Percentiles rank a stretch among this genome's conserved stretches.
Conservation (phyloP, 2,329 filamentous ascomycete species). For the Ceratocystis destructans region DNA sequence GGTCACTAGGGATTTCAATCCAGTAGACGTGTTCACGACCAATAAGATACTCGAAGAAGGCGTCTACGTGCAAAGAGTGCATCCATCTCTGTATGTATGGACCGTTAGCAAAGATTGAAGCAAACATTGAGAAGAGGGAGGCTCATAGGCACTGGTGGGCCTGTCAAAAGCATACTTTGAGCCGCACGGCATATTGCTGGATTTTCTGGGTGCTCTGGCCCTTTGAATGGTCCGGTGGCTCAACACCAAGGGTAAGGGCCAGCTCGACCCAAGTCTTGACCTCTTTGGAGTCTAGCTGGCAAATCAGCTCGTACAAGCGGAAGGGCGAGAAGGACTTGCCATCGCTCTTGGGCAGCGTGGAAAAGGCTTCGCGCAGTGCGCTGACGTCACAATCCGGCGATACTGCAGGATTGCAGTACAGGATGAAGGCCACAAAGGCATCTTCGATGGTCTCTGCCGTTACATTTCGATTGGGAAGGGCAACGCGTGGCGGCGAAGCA, state of each 20-base stretch:
- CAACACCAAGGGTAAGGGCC: slow-evolving; percentile 74
- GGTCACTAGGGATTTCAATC: slow-evolving; percentile 54
- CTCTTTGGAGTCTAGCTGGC: slow-evolving; percentile 63
- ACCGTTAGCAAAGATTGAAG: neutral
- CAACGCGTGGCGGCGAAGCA: neutral
- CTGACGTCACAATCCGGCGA: slow-evolving; percentile 50
- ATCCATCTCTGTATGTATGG: slow-evolving; percentile 60
- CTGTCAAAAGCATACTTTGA: slow-evolving; percentile 50
- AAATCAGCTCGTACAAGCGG: slow-evolving; percentile 62
- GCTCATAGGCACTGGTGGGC: neutral
- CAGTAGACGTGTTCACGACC: slow-evolving; percentile 56
- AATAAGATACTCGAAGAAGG: slow-evolving; percentile 83
- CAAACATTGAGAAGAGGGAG: too few relatives aligned
- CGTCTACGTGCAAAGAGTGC: slow-evolving; percentile 89
- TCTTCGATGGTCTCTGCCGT: slow-evolving; percentile 61
- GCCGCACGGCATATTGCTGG: slow-evolving; percentile 80
- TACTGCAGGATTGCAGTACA: slow-evolving; percentile 81
- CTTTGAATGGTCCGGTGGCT: slow-evolving; percentile 66
- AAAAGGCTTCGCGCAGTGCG: slow-evolving; percentile 61
- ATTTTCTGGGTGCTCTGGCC: slow-evolving; percentile 87
- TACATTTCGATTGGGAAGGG: slow-evolving; percentile 33
- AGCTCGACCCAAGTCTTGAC: slow-evolving; percentile 89
- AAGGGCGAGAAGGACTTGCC: slow-evolving; percentile 75
- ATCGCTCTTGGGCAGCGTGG: slow-evolving; percentile 69
- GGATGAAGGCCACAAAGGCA: slow-evolving; percentile 70